A percentile compares a stretch with the other conserved stretches of the same genome.
Conservation (phyloP, 1,139 yeast genomes). For the Cylindricascospora bacillispora region DNA sequence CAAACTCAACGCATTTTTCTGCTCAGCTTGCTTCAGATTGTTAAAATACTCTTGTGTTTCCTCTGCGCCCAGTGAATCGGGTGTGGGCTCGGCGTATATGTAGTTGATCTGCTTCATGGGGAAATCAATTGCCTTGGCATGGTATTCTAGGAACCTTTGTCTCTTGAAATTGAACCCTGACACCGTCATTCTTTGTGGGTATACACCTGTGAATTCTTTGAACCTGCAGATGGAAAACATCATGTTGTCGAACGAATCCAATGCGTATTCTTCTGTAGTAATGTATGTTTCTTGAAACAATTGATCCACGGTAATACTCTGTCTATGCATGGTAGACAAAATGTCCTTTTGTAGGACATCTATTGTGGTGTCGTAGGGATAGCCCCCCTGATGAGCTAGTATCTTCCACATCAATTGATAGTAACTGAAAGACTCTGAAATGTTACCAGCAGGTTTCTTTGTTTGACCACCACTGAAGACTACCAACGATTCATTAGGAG, state of each 20-base stretch:
- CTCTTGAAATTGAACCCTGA: slow-evolving; percentile 69
- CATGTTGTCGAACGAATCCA: slow-evolving; percentile 74
- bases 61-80: slow-evolving; percentile 21
- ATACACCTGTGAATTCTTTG: slow-evolving; percentile 33
- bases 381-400: slow-evolving; percentile 5
- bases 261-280: slow-evolving; percentile 51
- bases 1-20: slow-evolving; percentile 39
- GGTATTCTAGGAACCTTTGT: slow-evolving; percentile 42
- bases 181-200: slow-evolving; percentile 43
- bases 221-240: slow-evolving; percentile 50
- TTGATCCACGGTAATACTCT: slow-evolving; percentile 6
- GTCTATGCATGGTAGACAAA: slow-evolving; percentile 3
- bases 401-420: slow-evolving; percentile 18
- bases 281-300: slow-evolving; percentile 11
- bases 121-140: slow-evolving; percentile 30
- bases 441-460: slow-evolving; percentile 36
- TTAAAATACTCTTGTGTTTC: slow-evolving; percentile 25
- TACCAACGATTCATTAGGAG: slow-evolving; percentile 26
- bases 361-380: slow-evolving; percentile 1
- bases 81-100: slow-evolving; percentile 52
- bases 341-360: slow-evolving; percentile 2
- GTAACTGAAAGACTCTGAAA: slow-evolving; percentile 55
- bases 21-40: slow-evolving; percentile 37
- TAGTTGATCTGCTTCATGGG: slow-evolving; percentile 27
- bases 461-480: slow-evolving; percentile 70